Evolutionary conservation across 257 asterid species (phyloP).

Genomic region (Solanum sitiens): DNA sequence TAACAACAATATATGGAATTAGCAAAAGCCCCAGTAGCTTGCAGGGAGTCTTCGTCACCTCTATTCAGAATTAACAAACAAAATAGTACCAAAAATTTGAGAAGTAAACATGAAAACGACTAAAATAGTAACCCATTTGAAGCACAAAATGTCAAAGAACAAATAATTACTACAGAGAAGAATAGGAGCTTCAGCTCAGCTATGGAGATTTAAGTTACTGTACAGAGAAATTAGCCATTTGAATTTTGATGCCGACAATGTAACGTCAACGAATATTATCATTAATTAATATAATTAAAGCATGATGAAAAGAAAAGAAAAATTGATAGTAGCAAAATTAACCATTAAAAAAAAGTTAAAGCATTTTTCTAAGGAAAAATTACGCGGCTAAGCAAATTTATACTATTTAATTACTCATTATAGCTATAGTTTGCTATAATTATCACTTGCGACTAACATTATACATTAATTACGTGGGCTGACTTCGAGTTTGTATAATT

Average conservation of each 20-base stretch:
- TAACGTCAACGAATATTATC: neutral
- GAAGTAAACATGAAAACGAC: neutral
- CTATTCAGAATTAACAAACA: neutral
- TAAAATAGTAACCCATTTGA: neutral
- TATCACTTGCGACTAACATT: too few relatives aligned
- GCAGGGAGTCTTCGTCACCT: neutral
- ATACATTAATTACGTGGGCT: too few relatives aligned
- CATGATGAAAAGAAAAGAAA: neutral
- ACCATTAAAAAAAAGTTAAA: neutral
- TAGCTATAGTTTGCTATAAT: too few relatives aligned
- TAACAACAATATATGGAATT: neutral
- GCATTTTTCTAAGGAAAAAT: too few relatives aligned
- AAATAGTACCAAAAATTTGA: neutral
- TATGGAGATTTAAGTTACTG: neutral
- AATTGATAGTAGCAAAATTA: neutral
- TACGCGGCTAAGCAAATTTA: too few relatives aligned
- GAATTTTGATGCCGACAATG: neutral
- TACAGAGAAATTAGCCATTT: neutral
- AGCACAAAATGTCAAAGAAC: neutral
- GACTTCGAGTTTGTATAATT: too few relatives aligned
- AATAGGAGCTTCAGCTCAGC: neutral
- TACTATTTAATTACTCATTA: too few relatives aligned
- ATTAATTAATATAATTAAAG: neutral
- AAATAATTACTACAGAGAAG: neutral
- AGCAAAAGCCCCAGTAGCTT: neutral